A percentile compares a stretch with the other conserved stretches of the same genome.
Conservation (phyloP, 441 rosid species). For the Croton laevigatus region DNA sequence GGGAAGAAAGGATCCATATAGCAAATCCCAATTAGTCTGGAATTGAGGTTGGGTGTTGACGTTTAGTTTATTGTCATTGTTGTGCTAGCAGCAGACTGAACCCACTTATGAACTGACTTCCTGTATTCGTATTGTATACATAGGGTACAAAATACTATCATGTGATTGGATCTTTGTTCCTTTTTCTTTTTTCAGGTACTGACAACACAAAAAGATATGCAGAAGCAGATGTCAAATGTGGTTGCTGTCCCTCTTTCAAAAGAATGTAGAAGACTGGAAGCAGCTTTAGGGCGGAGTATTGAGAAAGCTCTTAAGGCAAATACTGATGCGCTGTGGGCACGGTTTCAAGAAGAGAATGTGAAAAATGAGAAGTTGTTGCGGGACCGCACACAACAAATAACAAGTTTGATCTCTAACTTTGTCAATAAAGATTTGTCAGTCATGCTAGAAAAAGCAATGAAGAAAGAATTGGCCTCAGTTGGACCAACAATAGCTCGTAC, state of each 20-base stretch:
- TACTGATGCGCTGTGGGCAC: constrained; percentile 77
- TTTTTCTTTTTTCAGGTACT: constrained; percentile 49
- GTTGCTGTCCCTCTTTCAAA: constrained; percentile 49
- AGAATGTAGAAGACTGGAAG: constrained; percentile 76
- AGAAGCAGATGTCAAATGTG: constrained; percentile 62
- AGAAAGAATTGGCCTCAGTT: constrained; percentile 60
- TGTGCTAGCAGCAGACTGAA: too few species aligned
- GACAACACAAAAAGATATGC: constrained; percentile 67
- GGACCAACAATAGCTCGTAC: constrained; percentile 53
- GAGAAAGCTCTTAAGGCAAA: constrained; percentile 69
- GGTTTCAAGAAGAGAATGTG: constrained; percentile 63
- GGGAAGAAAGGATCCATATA: too few species aligned
- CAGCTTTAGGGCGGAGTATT: constrained; percentile 57
- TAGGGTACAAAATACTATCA: not conserved
- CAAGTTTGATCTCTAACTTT: constrained; percentile 46
- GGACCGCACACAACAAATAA: constrained; percentile 58
- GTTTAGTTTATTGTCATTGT: too few species aligned
- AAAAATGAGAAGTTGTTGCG: constrained; percentile 58
- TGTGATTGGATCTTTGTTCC: not conserved
- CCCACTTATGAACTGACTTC: not conserved
- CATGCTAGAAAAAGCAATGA: constrained; percentile 58
- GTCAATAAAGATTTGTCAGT: constrained; percentile 60
- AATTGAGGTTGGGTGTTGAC: too few species aligned
- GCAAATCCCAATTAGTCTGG: too few species aligned
- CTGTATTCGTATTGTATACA: not conserved